phyloP scores from a whole-genome alignment of 2,329 filamentous ascomycete genomes.

The Camillea tinctor region DNA sequence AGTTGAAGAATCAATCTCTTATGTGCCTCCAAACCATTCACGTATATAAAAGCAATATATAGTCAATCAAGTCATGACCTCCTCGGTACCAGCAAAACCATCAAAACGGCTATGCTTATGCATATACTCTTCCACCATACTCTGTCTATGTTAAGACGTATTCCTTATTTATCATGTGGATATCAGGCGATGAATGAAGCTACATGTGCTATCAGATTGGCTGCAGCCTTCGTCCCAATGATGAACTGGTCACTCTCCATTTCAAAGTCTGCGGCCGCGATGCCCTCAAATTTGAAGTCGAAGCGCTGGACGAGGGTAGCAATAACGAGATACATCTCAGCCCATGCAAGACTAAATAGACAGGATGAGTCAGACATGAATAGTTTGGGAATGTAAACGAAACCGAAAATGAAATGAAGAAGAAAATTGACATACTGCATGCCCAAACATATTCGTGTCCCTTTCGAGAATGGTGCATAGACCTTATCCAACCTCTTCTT shows the following conservation, averaged over 20 bases:
- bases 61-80: too few relatives aligned
- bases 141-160: too few relatives aligned
- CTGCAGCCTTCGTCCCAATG: constrained; percentile 11
- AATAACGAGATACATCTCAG: constrained; percentile 12
- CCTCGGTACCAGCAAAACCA: too few relatives aligned
- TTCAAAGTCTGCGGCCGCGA: constrained; percentile 6
- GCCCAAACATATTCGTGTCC: constrained; percentile 24
- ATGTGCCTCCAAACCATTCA: too few relatives aligned
- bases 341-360: constrained; percentile 15
- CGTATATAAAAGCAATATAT: too few relatives aligned
- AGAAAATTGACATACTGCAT: constrained; percentile 26
- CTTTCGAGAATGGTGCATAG: constrained; percentile 24
- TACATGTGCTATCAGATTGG: too few relatives aligned
- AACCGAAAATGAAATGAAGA: background rate
- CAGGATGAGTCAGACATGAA: background rate
- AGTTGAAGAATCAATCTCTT: too few relatives aligned
- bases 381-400: background rate
- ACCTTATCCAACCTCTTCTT: constrained; percentile 16
- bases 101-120: too few relatives aligned
- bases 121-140: too few relatives aligned
- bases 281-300: constrained; percentile 6
- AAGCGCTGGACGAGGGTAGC: constrained; percentile 9
- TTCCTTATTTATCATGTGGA: too few relatives aligned
- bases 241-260: constrained; percentile 12
- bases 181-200: too few relatives aligned